Conservation (phyloP, 148 eudicot species). For the Euryodendron excelsum region DNA sequence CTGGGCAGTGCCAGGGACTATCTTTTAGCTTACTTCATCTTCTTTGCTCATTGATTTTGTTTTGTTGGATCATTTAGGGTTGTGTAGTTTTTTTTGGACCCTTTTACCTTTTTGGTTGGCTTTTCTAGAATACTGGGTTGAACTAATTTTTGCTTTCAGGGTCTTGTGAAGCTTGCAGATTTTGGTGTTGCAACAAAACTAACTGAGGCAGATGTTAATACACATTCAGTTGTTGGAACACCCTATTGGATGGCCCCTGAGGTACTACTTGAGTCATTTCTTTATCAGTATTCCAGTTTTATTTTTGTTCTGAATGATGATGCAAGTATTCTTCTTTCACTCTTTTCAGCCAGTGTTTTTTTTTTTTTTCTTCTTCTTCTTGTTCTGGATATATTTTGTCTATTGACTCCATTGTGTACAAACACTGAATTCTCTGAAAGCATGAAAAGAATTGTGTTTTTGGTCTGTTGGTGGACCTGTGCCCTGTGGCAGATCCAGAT, state of each 20-base stretch:
- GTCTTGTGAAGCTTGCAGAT: constrained; percentile 98
- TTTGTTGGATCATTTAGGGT: not conserved
- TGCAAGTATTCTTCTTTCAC: not conserved
- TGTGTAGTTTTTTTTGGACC: not conserved
- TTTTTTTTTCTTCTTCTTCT: not conserved
- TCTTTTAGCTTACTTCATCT: not conserved
- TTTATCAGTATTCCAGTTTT: not conserved
- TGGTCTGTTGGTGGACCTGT: too few species aligned
- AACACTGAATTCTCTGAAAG: not conserved
- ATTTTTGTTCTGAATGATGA: not conserved
- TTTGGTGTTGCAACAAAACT: constrained; percentile 98
- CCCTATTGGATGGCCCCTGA: constrained; percentile 99
- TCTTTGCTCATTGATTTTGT: not conserved
- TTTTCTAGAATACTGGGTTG: constrained; percentile 1
- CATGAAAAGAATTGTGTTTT: not conserved
- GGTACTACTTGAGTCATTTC: constrained; percentile 37
- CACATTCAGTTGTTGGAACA: constrained; percentile 99
- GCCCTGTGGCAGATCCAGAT: too few species aligned
- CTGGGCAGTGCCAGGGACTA: not conserved
- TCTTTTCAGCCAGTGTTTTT: not conserved
- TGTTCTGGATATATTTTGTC: not conserved
- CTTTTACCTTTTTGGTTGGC: not conserved
- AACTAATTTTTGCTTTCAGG: constrained; percentile 55
- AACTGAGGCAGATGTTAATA: constrained; percentile 94
- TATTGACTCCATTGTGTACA: not conserved